Base-by-base conservation (phyloP, 257 asterid species). In the Petunia secreta region DNA sequence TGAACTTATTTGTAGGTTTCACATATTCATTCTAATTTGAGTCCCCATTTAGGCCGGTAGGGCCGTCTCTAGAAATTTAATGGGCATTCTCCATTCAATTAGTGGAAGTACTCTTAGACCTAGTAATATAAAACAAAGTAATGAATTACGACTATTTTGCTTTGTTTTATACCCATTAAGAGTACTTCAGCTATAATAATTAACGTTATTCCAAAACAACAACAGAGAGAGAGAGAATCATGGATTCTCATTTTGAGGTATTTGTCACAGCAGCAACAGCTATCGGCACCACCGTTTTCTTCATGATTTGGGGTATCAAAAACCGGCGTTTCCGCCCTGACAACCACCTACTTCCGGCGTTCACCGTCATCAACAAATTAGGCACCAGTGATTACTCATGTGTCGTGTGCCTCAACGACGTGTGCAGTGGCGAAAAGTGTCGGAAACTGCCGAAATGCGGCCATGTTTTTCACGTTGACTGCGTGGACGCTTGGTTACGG, bases 391-490 rank as follows among this genome's bases (percentile, higher is more conserved):
- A 76, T 10, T 44, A 3, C 0, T 69, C 6, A 54, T 87, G 90
- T 7, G 76, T 83, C 16, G 82, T 87, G 36, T 87, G 88, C 60
- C 88, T 87, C 11, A 71, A 50, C 83, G 90, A 84, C 81, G n/a
- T 87, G 1, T 3, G 79, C 37, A 68, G 84, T 74, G 86, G 87
- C 14, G 87, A 87, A 15, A 54, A 65, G 14, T 83, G 76, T 71
- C 80, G 87, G 78, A 73, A 81, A 48, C 85, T 87, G 84, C 73
- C 63, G 62, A 80, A 63, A 15, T 87, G 90, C 82, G 57, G 68
- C 36, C 90, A 85, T 82, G 57, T 75, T 55, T 85, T 83, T 82
- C 90, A 87, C 38, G 80, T 67, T 0, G 83, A 78, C 4, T 85
- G 90, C 76, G 83, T 85, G 3, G 89, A 82, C 10, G 67, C 57